These are phyloP conservation scores for Dendrobium huoshanense DNA, from an alignment of 106 monocot genomes.

Conservation along the genomic window DNA sequence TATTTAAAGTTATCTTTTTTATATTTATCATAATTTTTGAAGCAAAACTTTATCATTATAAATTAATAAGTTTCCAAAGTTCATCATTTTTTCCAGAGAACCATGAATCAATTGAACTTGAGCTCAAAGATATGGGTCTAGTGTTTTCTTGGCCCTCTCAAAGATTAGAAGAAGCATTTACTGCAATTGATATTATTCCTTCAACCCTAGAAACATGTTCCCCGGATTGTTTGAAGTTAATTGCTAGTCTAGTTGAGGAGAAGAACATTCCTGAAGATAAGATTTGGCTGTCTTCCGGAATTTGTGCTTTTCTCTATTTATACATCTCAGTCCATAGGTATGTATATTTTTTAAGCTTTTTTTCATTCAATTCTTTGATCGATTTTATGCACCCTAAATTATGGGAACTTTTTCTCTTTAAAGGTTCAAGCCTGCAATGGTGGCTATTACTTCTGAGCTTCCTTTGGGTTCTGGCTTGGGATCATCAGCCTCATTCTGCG, in stretches of 20 bases:
- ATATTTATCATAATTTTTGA: neutral
- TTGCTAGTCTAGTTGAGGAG: conserved; percentile 41
- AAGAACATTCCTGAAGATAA: conserved; percentile 66
- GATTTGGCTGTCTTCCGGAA: conserved; percentile 49
- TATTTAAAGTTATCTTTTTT: neutral
- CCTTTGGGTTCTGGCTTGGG: conserved; percentile 84
- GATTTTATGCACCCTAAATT: neutral
- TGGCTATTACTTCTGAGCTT: conserved; percentile 57
- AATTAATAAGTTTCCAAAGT: neutral
- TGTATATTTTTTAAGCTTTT: neutral
- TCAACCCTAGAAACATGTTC: conserved; percentile 41
- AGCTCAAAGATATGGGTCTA: conserved; percentile 55
- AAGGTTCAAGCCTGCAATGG: conserved; percentile 59
- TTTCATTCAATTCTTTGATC: neutral
- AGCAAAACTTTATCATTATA: neutral
- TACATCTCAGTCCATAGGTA: conserved; percentile 77
- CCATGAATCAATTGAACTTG: conserved; percentile 29
- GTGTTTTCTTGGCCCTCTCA: conserved; percentile 49
- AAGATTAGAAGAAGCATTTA: conserved; percentile 35
- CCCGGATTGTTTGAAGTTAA: conserved; percentile 16
- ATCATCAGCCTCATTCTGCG: conserved; percentile 89
- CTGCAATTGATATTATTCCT: neutral
- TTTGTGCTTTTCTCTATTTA: conserved; percentile 74
- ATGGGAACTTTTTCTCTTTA: neutral
- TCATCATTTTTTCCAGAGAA: neutral